Evolutionary conservation across 768 basidiomycete species (phyloP).

Genomic region (Trametes villosa): DNA sequence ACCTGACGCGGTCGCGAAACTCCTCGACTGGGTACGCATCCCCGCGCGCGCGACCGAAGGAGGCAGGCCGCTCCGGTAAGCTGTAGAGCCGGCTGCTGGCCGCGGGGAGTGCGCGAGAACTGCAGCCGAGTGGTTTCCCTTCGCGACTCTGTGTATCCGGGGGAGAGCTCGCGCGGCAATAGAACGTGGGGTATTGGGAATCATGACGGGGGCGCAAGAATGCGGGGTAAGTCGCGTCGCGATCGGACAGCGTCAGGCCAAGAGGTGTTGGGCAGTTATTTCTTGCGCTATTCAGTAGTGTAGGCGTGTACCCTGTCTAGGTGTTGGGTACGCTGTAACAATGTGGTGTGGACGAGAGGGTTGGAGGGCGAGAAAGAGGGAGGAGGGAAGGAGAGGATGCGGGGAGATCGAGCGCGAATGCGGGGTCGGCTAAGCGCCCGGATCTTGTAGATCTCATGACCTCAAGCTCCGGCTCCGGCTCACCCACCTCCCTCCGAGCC

Average conservation of each 20-base stretch:
- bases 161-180: conserved; percentile 6
- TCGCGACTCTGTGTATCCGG: neutral
- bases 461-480: neutral
- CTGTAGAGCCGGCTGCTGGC: neutral
- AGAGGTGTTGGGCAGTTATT: too few relatives aligned
- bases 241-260: too few relatives aligned
- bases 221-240: neutral
- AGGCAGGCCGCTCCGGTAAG: neutral
- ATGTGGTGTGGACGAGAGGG: neutral
- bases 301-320: neutral
- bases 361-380: neutral
- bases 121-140: neutral
- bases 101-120: neutral
- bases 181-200: conserved; percentile 11
- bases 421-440: conserved; percentile 14
- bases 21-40: neutral
- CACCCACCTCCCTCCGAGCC: too few relatives aligned
- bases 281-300: too few relatives aligned
- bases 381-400: too few relatives aligned
- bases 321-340: neutral
- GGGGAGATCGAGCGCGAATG: neutral
- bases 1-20: conserved; percentile 18
- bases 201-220: neutral
- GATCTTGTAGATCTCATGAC: conserved; percentile 17
- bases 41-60: neutral